These are phyloP conservation scores for Bretschneidera sinensis DNA, from an alignment of 345 rosid species.

Conservation along the genomic window DNA sequence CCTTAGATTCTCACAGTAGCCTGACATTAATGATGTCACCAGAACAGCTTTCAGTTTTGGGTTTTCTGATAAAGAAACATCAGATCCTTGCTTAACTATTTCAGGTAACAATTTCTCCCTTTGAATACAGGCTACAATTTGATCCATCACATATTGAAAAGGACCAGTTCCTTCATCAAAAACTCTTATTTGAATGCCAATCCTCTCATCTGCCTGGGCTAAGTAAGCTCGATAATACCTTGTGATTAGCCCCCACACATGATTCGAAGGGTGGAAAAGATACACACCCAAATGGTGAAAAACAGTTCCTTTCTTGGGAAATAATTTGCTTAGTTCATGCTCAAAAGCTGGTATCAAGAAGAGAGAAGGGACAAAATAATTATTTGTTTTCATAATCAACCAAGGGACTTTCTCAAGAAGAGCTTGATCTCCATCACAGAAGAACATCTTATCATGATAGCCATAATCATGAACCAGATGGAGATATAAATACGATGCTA, in stretches of 20 bases:
- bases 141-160: constrained; percentile 41
- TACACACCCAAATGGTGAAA: constrained; percentile 66
- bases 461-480: constrained; percentile 61
- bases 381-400: constrained; percentile 63
- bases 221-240: constrained; percentile 58
- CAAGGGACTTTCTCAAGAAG: constrained; percentile 45
- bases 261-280: constrained; percentile 63
- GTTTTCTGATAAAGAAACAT: constrained; percentile 13
- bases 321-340: constrained; percentile 36
- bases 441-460: constrained; percentile 62
- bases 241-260: constrained; percentile 66
- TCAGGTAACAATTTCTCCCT: constrained; percentile 45
- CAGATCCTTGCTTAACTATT: constrained; percentile 24
- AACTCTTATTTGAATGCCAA: constrained; percentile 65
- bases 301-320: constrained; percentile 49
- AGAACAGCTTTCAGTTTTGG: constrained; percentile 46
- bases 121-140: constrained; percentile 48
- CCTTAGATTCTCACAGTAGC: constrained; percentile 50
- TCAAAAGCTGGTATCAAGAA: constrained; percentile 53
- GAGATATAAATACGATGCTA: constrained; percentile 43
- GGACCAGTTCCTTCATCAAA: constrained; percentile 47
- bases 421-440: constrained; percentile 50
- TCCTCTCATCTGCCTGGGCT: constrained; percentile 56
- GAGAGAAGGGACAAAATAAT: constrained; percentile 66
- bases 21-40: constrained; percentile 49